Percentiles rank a stretch among this genome's conserved stretches.
These are phyloP conservation scores for Mucor piriformis DNA, from an alignment of 371 early-diverging fungal species.

Conservation along the genomic window DNA sequence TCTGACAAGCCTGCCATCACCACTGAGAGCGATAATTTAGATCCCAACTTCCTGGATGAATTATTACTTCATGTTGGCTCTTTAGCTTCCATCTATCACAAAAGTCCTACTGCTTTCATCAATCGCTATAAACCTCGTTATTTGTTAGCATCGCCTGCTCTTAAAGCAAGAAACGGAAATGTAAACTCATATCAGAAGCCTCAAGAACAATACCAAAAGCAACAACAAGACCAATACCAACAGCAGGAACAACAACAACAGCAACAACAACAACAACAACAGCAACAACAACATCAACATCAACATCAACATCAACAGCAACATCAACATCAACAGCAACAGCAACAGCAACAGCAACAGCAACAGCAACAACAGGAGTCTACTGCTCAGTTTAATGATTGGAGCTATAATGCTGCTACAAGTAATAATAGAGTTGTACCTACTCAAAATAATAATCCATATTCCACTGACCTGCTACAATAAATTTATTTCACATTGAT, in stretches of 20 bases:
- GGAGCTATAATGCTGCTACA: slow-evolving; percentile 34
- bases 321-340: slow-evolving; percentile 15
- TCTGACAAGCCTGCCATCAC: slow-evolving; percentile 94
- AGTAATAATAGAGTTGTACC: slow-evolving; percentile 27
- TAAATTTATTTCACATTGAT: too few relatives aligned
- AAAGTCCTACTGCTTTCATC: slow-evolving; percentile 82
- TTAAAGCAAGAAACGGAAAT: slow-evolving; percentile 29
- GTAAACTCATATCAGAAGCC: slow-evolving; percentile 13
- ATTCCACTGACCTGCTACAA: slow-evolving; percentile 50
- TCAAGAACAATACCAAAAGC: slow-evolving; percentile 2
- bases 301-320: slow-evolving; percentile 3
- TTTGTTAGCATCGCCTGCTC: slow-evolving; percentile 57
- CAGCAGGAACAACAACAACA: too few relatives aligned
- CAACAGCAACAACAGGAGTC: slow-evolving; percentile 1
- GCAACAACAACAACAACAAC: slow-evolving; percentile 1
- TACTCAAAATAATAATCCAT: slow-evolving; percentile 44
- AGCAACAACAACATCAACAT: slow-evolving; percentile 21
- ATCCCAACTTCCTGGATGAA: slow-evolving; percentile 82
- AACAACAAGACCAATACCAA: slow-evolving; percentile 20
- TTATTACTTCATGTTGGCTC: slow-evolving; percentile 85
- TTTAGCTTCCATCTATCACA: slow-evolving; percentile 93
- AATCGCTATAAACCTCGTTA: slow-evolving; percentile 63
- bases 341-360: slow-evolving; percentile 20
- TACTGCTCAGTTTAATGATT: slow-evolving; percentile 31
- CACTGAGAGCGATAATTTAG: slow-evolving; percentile 83